phyloP scores from a whole-genome alignment of 345 rosid species.

The Populus alba region DNA sequence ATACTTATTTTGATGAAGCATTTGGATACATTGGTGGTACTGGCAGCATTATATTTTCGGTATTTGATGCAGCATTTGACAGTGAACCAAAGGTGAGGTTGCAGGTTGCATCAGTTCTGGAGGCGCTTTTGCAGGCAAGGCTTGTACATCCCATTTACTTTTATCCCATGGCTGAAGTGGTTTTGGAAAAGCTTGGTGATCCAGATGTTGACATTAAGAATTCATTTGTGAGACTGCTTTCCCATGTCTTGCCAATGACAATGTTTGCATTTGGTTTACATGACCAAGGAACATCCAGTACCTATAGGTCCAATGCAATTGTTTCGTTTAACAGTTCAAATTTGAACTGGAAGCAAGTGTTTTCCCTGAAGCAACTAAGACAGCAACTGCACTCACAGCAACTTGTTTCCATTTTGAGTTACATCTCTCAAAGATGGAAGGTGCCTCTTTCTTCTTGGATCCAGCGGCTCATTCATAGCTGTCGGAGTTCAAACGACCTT shows the following conservation, averaged over 20 bases:
- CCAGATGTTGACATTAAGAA: conserved; percentile 57
- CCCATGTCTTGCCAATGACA: conserved; percentile 61
- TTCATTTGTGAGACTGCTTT: conserved; percentile 61
- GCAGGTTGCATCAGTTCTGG: conserved; percentile 58
- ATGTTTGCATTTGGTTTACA: conserved; percentile 52
- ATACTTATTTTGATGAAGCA: conserved; percentile 41
- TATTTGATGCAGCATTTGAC: conserved; percentile 77
- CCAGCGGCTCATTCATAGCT: conserved; percentile 59
- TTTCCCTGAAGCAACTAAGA: conserved; percentile 69
- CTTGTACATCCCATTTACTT: conserved; percentile 58
- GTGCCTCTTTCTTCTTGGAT: conserved; percentile 84
- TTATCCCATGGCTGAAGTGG: conserved; percentile 51
- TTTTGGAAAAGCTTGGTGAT: conserved; percentile 80
- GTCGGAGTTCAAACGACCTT: conserved; percentile 48
- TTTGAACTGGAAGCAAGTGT: conserved; percentile 83
- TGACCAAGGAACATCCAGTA: conserved; percentile 39
- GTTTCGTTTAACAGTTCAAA: conserved; percentile 40
- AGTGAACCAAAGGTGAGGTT: conserved; percentile 77
- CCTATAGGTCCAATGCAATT: conserved; percentile 42
- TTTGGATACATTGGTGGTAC: conserved; percentile 40
- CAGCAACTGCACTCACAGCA: conserved; percentile 82
- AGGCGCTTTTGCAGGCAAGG: conserved; percentile 68
- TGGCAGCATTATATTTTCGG: conserved; percentile 47
- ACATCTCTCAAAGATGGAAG: conserved; percentile 89
- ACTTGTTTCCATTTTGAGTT: conserved; percentile 85